Evolutionary conservation across 371 early-diverging fungal species (phyloP), one percentile per base, ranked within the genome.

Genomic region (Lichtheimia hyalospora): DNA sequence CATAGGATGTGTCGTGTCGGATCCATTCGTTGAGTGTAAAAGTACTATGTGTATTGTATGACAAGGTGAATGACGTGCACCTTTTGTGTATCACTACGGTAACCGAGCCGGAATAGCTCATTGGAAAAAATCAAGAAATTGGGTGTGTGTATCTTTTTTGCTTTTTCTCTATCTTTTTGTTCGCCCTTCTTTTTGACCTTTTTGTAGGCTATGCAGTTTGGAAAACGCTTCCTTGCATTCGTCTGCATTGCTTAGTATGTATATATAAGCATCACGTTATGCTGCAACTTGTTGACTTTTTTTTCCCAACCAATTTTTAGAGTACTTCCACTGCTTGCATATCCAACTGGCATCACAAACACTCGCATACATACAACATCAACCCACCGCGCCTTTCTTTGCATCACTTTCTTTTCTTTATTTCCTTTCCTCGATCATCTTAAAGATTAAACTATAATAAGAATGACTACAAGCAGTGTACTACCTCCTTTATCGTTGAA

Each of bases 401-500:
- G 34, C 34, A 34, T 34, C 34, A 34, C 21, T 46, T 46, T 46
- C 46, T 21, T 46, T 44, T 46, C 46, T 21, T 18, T 46, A 46
- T 46, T 20, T 46, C 16, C 46, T 21, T 46, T 46, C 16, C 46
- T 46, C 46, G n/a, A 5, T 21, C 46, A 46, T 16, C 46, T 2
- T 46, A 34, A 8, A 2, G 34, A 34, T n/a, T n/a, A n/a, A n/a
- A n/a, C n/a, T n/a, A n/a, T 27, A 34, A 34, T 8, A 34, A 10
- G 34, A 6, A 34, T 34, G 34, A 34, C 46, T 18, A 18, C 46
- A 46, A 46, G 21, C 16, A 46, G 46, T 21, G 46, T 18, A 1
- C n/a, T 46, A 7, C 46, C n/a, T 46, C 46, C 18, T 0, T 46
- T 21, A 8, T 44, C 57, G 18, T 53, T 67, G 25, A 70, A 70